Base-by-base conservation (phyloP, 352 stramenopile species). In the Phytophthora sp. region DNA sequence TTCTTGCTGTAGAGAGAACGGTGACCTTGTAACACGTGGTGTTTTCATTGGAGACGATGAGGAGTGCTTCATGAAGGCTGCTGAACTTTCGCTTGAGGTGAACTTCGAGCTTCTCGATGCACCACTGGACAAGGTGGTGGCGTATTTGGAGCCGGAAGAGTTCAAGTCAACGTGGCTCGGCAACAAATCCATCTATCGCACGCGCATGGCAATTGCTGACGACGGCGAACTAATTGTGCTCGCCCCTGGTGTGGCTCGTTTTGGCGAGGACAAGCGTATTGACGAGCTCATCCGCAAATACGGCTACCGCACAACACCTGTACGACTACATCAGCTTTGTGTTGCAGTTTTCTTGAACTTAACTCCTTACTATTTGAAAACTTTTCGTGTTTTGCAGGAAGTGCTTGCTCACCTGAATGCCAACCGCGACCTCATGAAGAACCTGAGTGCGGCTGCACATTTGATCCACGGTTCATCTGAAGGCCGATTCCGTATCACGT, bases 101-200 rank as follows among this genome's bases (percentile, higher is more conserved):
- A 99, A 99, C 69, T 99, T 99, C 61, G 92, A 96, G 65, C 68
- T 99, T 42, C 52, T 99, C 46, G 90, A 98, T 9, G 84, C 78
- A 11, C 81, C 94, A 9, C 74, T 98, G 4, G 82, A 93, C 42
- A 98, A 98, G 62, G 86, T 98, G 17, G 95, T 99, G 1, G 96
- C 98, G n/a, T 98, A 97, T 65, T 64, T 99, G 38, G 96, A 99
- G 54, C 82, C 88, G 18, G 74, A 98, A 21, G 96, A 99, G 69
- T 99, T 99, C 82, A 97, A 98, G 70, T 98, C 96, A 6, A 99
- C 96, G 10, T 99, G 97, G 97, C 74, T 99, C 12, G 97, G 96
- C 7, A 99, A 99, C 81, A 99, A 99, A 72, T 91, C 91, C 28
- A 98, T 99, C 62, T 99, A 99, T 66, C 79, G 97, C 41, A 99